Conservation (phyloP, 2,329 filamentous ascomycete species). For the Madurella mycetomatis region DNA sequence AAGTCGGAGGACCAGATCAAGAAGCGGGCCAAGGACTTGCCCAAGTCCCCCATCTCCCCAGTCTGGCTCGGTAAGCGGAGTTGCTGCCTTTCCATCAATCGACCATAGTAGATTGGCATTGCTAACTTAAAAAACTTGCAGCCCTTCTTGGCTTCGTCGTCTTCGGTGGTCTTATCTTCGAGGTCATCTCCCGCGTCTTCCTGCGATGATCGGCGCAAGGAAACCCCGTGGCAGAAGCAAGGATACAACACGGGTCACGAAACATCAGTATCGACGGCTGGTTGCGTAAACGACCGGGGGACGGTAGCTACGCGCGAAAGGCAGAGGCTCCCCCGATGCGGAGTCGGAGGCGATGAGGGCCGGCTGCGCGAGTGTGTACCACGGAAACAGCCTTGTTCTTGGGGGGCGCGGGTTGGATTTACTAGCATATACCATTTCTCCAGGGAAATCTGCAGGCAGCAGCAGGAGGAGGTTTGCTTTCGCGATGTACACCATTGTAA, state of each 20-base stretch:
- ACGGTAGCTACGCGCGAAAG: neutral
- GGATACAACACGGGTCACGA: neutral
- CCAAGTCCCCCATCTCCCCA: slow-evolving; percentile 60
- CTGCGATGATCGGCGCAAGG: slow-evolving; percentile 7
- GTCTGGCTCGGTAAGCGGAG: slow-evolving; percentile 56
- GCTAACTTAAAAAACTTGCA: slow-evolving; percentile 31
- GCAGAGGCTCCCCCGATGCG: neutral
- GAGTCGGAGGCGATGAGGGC: neutral
- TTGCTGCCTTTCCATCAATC: neutral
- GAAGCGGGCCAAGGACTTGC: slow-evolving; percentile 52
- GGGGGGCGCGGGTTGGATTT: neutral
- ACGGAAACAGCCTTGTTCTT: neutral
- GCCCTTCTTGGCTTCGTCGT: slow-evolving; percentile 56
- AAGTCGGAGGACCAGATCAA: slow-evolving; percentile 64
- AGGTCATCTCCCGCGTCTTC: slow-evolving; percentile 51
- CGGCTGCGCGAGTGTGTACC: neutral
- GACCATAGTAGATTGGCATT: neutral
- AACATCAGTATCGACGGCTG: neutral
- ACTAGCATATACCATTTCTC: slow-evolving; percentile 10
- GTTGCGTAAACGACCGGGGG: neutral
- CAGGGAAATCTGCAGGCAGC: neutral
- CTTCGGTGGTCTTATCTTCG: slow-evolving; percentile 57
- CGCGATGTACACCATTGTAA: neutral
- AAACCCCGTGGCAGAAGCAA: neutral
- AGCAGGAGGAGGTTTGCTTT: neutral